Conservation (phyloP, 306 rosid species). For the Cucurbita maxima region DNA sequence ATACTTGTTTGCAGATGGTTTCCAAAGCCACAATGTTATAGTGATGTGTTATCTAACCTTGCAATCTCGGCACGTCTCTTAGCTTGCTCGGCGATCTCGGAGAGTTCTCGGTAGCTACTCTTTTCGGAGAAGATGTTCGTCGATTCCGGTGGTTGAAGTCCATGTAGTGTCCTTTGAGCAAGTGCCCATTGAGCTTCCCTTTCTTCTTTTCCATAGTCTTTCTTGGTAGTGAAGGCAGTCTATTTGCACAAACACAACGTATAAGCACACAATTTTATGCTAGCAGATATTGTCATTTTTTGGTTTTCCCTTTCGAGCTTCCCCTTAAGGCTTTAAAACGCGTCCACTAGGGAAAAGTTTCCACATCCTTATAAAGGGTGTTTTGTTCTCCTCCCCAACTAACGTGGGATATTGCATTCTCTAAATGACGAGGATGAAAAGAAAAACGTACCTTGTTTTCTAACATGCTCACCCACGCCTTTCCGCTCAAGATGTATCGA, state of each 20-base stretch:
- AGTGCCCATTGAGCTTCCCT: slow-evolving; percentile 99
- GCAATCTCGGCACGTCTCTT: slow-evolving; percentile 98
- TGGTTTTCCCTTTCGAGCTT: too few species aligned
- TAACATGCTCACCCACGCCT: slow-evolving; percentile 7
- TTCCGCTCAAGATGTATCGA: slow-evolving; percentile 13
- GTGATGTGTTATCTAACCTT: slow-evolving; percentile 31
- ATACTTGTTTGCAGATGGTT: background rate
- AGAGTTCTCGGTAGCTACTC: slow-evolving; percentile 80
- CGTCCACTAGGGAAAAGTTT: too few species aligned
- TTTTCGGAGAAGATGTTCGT: slow-evolving; percentile 49
- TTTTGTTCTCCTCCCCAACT: too few species aligned
- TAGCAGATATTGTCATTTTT: too few species aligned
- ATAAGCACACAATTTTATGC: slow-evolving; percentile 7
- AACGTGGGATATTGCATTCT: background rate
- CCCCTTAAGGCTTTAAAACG: too few species aligned
- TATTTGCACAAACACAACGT: slow-evolving; percentile 16
- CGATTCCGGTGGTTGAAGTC: slow-evolving; percentile 80
- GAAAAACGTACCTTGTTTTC: slow-evolving; percentile 2
- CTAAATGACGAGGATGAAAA: background rate
- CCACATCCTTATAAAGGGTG: too few species aligned
- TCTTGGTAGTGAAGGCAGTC: slow-evolving; percentile 99
- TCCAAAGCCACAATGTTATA: background rate
- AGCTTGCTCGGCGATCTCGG: slow-evolving; percentile 98
- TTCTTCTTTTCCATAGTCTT: slow-evolving; percentile 84
- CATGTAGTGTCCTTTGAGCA: slow-evolving; percentile 95